These are phyloP conservation scores for Sarcocystis neurona DNA, from an alignment of 169 alveolate species.

Conservation along the genomic window DNA sequence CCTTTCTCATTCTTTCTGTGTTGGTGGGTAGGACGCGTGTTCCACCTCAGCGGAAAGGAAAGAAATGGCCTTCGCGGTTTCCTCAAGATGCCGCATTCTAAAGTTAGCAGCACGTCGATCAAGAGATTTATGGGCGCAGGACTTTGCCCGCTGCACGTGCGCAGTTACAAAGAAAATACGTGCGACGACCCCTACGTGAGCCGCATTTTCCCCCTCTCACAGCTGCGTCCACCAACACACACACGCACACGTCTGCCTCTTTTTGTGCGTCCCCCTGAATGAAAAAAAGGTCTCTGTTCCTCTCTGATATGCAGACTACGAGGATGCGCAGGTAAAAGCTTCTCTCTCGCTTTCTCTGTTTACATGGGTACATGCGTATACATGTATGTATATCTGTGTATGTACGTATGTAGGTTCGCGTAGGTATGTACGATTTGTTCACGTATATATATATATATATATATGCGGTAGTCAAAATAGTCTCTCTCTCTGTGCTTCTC, in stretches of 20 bases:
- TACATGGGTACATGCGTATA: not conserved
- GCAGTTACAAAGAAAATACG: not conserved
- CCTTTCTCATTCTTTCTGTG: not conserved
- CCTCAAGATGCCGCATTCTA: not conserved
- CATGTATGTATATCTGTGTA: not conserved
- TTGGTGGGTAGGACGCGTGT: conserved; percentile 25
- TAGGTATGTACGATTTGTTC: not conserved
- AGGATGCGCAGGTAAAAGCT: too few species aligned
- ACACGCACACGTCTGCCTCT: not conserved
- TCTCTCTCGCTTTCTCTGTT: not conserved
- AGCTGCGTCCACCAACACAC: not conserved
- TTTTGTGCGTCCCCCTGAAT: not conserved
- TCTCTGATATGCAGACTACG: too few species aligned
- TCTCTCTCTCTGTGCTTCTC: too few species aligned
- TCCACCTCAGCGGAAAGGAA: conserved; percentile 39
- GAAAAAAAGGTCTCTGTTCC: too few species aligned
- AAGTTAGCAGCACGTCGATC: conserved; percentile 14
- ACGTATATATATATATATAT: not conserved
- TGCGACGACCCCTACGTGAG: conserved; percentile 1
- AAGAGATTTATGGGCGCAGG: conserved; percentile 14
- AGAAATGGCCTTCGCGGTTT: conserved; percentile 22
- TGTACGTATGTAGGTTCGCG: not conserved
- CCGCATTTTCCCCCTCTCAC: not conserved
- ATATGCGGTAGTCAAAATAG: not conserved
- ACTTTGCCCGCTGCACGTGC: not conserved